Conservation (phyloP, 208 protist genomes). For the Naegleria fowleri region DNA sequence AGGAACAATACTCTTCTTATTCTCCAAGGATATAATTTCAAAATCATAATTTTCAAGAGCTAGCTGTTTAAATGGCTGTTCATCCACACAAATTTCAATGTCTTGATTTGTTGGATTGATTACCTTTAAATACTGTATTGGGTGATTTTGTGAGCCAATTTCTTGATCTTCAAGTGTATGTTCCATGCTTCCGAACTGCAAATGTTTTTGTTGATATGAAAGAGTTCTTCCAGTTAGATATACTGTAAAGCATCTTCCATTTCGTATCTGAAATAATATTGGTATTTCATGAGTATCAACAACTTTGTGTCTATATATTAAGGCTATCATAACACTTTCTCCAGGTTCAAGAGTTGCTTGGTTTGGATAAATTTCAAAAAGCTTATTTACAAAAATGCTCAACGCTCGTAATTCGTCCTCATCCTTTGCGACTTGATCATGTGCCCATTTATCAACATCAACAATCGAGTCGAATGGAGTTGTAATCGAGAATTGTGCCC, state of each 20-base stretch:
- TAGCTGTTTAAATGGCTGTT: not conserved
- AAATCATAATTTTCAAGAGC: constrained; percentile 2
- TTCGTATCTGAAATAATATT: not conserved
- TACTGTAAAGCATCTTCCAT: not conserved
- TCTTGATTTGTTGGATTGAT: not conserved
- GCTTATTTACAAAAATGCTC: not conserved
- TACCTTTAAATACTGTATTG: constrained; percentile 6
- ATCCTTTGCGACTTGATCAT: not conserved
- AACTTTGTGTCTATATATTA: not conserved
- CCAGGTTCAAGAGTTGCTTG: not conserved
- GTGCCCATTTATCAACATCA: constrained; percentile 1
- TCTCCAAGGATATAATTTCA: not conserved
- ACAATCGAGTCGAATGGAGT: not conserved
- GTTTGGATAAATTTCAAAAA: constrained; percentile 6
- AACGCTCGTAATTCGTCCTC: not conserved
- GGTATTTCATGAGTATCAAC: not conserved
- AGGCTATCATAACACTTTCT: not conserved
- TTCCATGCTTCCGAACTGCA: not conserved
- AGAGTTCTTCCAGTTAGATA: not conserved
- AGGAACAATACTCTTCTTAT: not conserved
- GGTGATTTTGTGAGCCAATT: not conserved
- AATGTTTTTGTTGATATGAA: not conserved
- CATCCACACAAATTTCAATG: not conserved
- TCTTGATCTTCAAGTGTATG: not conserved
- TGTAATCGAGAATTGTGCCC: not conserved